Percentiles rank a stretch among this genome's conserved stretches.
Evolutionary conservation across 805 yeast species (phyloP).

Genomic region (Grigorovia jiainica): DNA sequence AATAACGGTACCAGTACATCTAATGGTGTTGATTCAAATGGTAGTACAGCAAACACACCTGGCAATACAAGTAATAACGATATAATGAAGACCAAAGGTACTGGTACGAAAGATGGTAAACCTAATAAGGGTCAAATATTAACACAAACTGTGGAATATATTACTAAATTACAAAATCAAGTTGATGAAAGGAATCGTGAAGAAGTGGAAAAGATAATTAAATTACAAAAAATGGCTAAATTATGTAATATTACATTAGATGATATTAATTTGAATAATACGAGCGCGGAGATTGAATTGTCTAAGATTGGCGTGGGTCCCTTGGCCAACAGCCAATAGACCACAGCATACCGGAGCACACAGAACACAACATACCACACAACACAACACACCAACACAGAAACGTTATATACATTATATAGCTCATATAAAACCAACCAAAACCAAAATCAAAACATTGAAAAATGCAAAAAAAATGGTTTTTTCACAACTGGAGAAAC

Average conservation of each 20-base stretch:
- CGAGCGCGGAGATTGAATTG: conserved; percentile 72
- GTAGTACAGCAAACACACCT: conserved; percentile 5
- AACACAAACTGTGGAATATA: conserved; percentile 65
- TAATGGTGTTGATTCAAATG: conserved; percentile 4
- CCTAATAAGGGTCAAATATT: conserved; percentile 80
- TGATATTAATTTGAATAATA: conserved; percentile 41
- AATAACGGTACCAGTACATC: conserved; percentile 2
- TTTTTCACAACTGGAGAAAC: too few species aligned
- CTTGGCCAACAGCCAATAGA: conserved; percentile 31
- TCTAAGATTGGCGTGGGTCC: conserved; percentile 81
- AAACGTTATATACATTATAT: too few species aligned
- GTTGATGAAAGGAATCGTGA: conserved; percentile 72
- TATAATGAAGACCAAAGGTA: conserved; percentile 29
- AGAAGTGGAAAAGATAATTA: conserved; percentile 63
- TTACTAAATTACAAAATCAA: conserved; percentile 53
- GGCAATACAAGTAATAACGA: too few species aligned
- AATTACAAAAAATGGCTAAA: conserved; percentile 34
- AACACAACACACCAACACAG: too few species aligned
- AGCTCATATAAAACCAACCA: too few species aligned
- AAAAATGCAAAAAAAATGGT: too few species aligned
- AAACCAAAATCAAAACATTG: not conserved
- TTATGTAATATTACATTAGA: conserved; percentile 33
- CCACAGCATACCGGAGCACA: not conserved
- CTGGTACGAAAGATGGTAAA: conserved; percentile 74
- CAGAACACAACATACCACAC: too few species aligned